Evolutionary conservation across 306 rosid species (phyloP).

Genomic region (Cicer arietinum): DNA sequence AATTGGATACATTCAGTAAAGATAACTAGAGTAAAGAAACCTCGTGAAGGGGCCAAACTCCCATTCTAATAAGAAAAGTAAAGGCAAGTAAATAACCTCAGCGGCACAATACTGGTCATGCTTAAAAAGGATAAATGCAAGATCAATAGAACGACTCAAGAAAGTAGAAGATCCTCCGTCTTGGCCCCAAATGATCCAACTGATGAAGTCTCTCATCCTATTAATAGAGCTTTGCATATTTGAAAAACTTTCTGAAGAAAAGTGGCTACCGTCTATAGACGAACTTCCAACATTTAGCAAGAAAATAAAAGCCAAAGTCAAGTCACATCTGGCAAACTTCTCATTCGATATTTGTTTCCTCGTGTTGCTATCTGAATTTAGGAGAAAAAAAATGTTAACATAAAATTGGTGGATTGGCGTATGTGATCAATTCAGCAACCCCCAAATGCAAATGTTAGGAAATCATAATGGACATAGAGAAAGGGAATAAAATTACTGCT

Average conservation of each 20-base stretch:
- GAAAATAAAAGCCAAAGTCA: slow-evolving; percentile 80
- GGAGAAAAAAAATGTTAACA: slow-evolving; percentile 40
- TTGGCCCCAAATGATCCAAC: slow-evolving; percentile 85
- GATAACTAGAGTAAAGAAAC: slow-evolving; percentile 13
- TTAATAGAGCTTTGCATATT: slow-evolving; percentile 51
- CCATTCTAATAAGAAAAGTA: slow-evolving; percentile 16
- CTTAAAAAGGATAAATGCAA: slow-evolving; percentile 79
- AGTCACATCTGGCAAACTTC: slow-evolving; percentile 78
- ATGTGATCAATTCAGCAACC: slow-evolving; percentile 15
- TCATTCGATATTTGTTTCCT: slow-evolving; percentile 73
- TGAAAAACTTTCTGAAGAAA: slow-evolving; percentile 58
- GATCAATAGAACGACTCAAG: slow-evolving; percentile 78
- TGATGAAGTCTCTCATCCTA: slow-evolving; percentile 67
- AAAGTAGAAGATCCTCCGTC: slow-evolving; percentile 67
- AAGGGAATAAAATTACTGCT: neutral
- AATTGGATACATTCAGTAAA: slow-evolving; percentile 45
- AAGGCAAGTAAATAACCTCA: slow-evolving; percentile 65
- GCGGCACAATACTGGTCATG: slow-evolving; percentile 84
- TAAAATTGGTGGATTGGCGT: slow-evolving; percentile 31
- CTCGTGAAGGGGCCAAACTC: slow-evolving; percentile 4
- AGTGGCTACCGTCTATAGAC: slow-evolving; percentile 47
- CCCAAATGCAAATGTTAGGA: neutral
- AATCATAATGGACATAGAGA: neutral
- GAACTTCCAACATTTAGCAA: slow-evolving; percentile 62
- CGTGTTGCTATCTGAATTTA: slow-evolving; percentile 60